phyloP scores from a whole-genome alignment of 2,329 filamentous ascomycete species.

The Claviceps sp. region DNA sequence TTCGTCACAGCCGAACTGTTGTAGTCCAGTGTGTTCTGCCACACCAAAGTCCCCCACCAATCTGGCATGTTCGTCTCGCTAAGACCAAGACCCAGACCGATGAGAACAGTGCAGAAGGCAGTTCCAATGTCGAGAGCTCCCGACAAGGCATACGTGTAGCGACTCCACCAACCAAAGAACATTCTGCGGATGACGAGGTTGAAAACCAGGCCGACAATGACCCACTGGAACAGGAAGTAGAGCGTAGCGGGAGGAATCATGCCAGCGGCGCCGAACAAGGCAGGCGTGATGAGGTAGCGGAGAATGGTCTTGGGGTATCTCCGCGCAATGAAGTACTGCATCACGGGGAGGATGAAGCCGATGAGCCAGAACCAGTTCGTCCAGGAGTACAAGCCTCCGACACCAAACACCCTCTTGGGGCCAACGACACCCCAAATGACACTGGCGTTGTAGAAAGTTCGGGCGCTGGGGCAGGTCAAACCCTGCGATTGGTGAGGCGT shows the following conservation, averaged over 20 bases:
- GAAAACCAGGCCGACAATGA: constrained; percentile 38
- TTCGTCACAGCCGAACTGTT: constrained; percentile 15
- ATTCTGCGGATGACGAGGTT: constrained; percentile 36
- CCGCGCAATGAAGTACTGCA: constrained; percentile 33
- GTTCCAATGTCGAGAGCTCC: constrained; percentile 43
- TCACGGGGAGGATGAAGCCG: constrained; percentile 30
- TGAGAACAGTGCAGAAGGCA: constrained; percentile 41
- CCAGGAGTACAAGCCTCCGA: constrained; percentile 23
- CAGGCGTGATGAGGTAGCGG: constrained; percentile 36
- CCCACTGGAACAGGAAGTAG: constrained; percentile 40
- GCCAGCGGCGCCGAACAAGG: constrained; percentile 34
- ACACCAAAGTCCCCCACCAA: constrained; percentile 33
- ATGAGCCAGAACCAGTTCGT: constrained; percentile 42
- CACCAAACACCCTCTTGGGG: constrained; percentile 17
- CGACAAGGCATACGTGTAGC: neutral
- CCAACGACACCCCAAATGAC: constrained; percentile 48
- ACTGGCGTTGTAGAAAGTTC: constrained; percentile 44
- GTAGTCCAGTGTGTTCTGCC: constrained; percentile 18
- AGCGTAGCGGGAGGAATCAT: constrained; percentile 39
- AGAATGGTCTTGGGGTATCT: constrained; percentile 20
- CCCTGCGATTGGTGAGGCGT: constrained; percentile 29
- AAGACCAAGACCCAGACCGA: constrained; percentile 31
- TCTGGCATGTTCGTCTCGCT: constrained; percentile 28
- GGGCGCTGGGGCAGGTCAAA: constrained; percentile 41
- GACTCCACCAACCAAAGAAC: constrained; percentile 39